Base-by-base conservation (phyloP, 176 grass and related monocot species). In the Lolium multiflorum region DNA sequence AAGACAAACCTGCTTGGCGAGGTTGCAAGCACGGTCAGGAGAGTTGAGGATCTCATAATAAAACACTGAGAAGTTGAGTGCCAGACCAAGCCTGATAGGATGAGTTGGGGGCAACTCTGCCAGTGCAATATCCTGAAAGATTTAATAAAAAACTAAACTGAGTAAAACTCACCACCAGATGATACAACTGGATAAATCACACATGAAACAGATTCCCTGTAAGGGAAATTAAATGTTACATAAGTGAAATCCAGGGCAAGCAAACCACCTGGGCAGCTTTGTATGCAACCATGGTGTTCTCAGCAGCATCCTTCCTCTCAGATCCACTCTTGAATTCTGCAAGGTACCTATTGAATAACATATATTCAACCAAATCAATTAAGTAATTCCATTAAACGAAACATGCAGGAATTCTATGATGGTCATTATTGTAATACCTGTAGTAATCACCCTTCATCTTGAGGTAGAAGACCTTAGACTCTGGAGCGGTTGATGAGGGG, bases 381-480 rank as follows among this genome's bases (percentile, higher is more conserved):
- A 16, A 25, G 21, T 35, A 28, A 24, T 63, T 18, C 16, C 39
- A 67, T 9, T 18, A 76, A 84, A 69, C 1, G 25, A 5, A 75
- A 22, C 37, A 51, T 57, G 12, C 0, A 43, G 13, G 47, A n/a
- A 68, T 39, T 25, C 0, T 57, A 49, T n/a, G 35, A 6, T n/a
- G 43, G 50, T 15, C 55, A 48, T 12, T 74, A 79, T 9, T 74
- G 12, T 11, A 60, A 65, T 87, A 84, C 81, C 80, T 87, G 48
- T 79, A 87, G 18, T 83, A 90, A 67, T 83, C 89, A 50, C 84
- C 89, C 74, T 84, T 87, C 89, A 91, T 91, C 49, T 84, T 91
- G 25, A 90, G 74, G 74, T 91, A 91, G 74, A 91, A 91, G 75
- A 91, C 80, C 75, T 90, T 87, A 35, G 89, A 91, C 80, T 91